Conservation (phyloP, 371 early-diverging fungal species). For the Haplosporangium sp. region DNA sequence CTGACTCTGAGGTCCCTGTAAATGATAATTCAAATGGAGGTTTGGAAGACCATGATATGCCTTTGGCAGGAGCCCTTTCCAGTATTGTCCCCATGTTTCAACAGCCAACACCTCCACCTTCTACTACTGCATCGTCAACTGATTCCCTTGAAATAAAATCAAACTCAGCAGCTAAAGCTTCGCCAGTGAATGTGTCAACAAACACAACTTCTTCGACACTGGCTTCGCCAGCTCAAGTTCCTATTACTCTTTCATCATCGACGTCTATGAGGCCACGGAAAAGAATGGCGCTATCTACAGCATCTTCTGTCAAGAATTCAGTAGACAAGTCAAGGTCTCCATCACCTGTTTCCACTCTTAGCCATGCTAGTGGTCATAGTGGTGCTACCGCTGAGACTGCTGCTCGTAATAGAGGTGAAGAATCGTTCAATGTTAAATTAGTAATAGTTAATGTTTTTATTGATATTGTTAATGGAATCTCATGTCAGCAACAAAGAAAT, state of each 20-base stretch:
- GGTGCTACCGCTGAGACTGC: slow-evolving; percentile 5
- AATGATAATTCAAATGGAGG: not conserved
- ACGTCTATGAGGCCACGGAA: not conserved
- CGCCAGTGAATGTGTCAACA: not conserved
- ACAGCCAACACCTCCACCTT: slow-evolving; percentile 13
- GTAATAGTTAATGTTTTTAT: slow-evolving; percentile 6
- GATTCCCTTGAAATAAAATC: slow-evolving; percentile 1
- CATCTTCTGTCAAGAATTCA: not conserved
- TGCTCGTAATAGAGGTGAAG: slow-evolving; percentile 28
- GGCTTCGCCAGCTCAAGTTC: not conserved
- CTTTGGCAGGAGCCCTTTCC: not conserved
- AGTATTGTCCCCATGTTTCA: not conserved
- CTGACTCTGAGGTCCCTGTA: not conserved
- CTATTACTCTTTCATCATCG: not conserved
- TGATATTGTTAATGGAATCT: not conserved
- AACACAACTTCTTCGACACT: not conserved
- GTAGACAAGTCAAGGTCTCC: not conserved
- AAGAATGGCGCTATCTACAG: not conserved
- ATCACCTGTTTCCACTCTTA: not conserved
- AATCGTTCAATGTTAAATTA: slow-evolving; percentile 23
- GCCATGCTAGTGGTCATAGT: not conserved
- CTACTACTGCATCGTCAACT: not conserved
- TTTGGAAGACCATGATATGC: slow-evolving; percentile 8
- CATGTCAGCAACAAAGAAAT: not conserved
- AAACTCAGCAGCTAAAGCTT: not conserved